Evolutionary conservation across 495 filamentous ascomycete genomes (phyloP).

Genomic region (Pseudotulostoma volvatum): DNA sequence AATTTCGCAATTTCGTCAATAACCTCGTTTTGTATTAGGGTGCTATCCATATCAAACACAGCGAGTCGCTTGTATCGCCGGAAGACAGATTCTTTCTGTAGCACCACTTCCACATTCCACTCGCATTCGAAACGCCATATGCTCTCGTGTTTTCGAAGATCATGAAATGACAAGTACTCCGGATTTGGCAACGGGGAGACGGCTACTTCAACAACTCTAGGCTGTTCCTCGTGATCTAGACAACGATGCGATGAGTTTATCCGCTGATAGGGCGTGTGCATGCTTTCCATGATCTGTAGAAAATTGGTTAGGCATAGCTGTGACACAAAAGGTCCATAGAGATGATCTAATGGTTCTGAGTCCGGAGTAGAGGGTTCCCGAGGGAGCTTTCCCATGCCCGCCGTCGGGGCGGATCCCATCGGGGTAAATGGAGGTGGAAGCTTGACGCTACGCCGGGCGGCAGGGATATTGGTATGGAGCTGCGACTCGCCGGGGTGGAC

Average conservation of each 20-base stretch:
- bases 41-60: constrained; percentile 97
- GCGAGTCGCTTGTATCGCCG: constrained; percentile 63
- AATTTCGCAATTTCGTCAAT: constrained; percentile 84
- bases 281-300: constrained; percentile 54
- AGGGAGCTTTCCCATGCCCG: constrained; percentile 51
- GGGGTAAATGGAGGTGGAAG: constrained; percentile 27
- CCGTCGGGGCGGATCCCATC: constrained; percentile 43
- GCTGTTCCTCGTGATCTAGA: constrained; percentile 43
- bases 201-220: constrained; percentile 53
- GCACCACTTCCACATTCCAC: constrained; percentile 71
- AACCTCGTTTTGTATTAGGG: constrained; percentile 87
- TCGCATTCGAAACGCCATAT: constrained; percentile 70
- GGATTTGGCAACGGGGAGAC: constrained; percentile 50
- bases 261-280: constrained; percentile 43
- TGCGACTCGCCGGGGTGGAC: constrained; percentile 26
- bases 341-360: constrained; percentile 53
- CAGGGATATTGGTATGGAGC: constrained; percentile 25
- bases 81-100: constrained; percentile 56
- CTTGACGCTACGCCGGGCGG: constrained; percentile 12
- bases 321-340: constrained; percentile 62
- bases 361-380: constrained; percentile 49
- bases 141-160: constrained; percentile 60
- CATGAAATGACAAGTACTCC: constrained; percentile 48
- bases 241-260: constrained; percentile 54
- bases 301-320: constrained; percentile 72